Conservation (phyloP, 306 rosid genomes). For the Aeschynomene evenia region DNA sequence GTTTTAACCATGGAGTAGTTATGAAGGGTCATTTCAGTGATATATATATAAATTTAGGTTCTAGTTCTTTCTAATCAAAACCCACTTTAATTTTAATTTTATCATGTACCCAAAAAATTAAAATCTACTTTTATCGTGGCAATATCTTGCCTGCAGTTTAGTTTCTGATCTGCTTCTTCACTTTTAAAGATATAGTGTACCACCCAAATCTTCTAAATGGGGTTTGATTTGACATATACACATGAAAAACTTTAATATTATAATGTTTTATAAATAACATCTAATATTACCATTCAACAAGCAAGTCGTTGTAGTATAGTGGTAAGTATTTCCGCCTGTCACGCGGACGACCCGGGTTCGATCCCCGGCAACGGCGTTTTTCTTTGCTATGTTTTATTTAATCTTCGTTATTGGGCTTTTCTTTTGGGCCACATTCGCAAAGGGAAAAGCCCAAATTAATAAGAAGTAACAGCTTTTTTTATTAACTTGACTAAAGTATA, state of each 20-base stretch:
- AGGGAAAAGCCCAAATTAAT: no score
- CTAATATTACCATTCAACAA: no score
- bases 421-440: no score
- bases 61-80: not conserved
- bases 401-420: not conserved
- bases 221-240: no score
- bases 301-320: constrained; percentile 65
- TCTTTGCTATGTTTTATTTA: no score
- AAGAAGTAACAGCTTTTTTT: no score
- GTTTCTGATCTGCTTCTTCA: not conserved
- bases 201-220: no score
- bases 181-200: not conserved
- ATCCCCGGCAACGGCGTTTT: constrained; percentile 62
- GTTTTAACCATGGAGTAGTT: not conserved
- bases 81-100: no score
- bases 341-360: constrained; percentile 71
- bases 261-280: no score
- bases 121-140: not conserved
- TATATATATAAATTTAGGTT: not conserved
- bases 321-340: constrained; percentile 67
- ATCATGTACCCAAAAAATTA: no score
- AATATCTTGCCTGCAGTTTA: not conserved
- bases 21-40: not conserved
- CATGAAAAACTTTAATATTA: no score
- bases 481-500: no score